Conservation (phyloP, 2,329 filamentous ascomycete species). For the Helminthosporium solani region DNA sequence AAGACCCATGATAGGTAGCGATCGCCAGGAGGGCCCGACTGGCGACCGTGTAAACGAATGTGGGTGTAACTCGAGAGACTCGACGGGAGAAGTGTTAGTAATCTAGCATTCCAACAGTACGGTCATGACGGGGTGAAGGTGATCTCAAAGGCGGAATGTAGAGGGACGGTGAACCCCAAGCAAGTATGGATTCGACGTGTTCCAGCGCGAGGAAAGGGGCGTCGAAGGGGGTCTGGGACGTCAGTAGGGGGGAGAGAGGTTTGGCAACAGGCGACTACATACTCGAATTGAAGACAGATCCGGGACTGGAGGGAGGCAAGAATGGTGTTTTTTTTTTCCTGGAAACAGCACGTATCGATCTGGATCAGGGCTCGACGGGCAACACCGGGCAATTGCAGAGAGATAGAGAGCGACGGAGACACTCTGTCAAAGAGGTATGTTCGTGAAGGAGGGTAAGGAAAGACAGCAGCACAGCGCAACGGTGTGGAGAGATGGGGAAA, state of each 20-base stretch:
- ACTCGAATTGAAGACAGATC: conserved; percentile 17
- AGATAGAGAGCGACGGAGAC: conserved; percentile 23
- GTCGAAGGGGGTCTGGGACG: neutral
- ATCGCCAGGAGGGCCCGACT: conserved; percentile 9
- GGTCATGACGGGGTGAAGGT: conserved; percentile 34
- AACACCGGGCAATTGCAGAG: conserved; percentile 17
- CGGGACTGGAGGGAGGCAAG: conserved; percentile 4
- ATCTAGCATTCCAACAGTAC: conserved; percentile 21
- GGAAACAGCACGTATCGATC: neutral
- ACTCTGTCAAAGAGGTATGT: conserved; percentile 42
- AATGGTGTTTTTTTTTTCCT: too few species aligned
- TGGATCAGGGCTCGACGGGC: neutral
- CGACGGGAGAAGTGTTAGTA: conserved; percentile 17
- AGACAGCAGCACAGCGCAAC: conserved; percentile 41
- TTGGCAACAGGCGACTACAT: conserved; percentile 1
- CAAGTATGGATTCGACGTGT: neutral
- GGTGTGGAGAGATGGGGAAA: conserved; percentile 18
- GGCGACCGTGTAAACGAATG: conserved; percentile 12
- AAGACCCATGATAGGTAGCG: conserved; percentile 60
- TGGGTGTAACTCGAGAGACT: conserved; percentile 21
- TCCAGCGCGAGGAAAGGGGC: neutral
- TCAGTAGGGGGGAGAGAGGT: neutral
- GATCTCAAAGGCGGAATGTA: too few species aligned
- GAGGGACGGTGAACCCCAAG: too few species aligned
- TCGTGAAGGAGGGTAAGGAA: conserved; percentile 28